Conservation (phyloP, 352 stramenopile species). For the Globisporangium splendens region DNA sequence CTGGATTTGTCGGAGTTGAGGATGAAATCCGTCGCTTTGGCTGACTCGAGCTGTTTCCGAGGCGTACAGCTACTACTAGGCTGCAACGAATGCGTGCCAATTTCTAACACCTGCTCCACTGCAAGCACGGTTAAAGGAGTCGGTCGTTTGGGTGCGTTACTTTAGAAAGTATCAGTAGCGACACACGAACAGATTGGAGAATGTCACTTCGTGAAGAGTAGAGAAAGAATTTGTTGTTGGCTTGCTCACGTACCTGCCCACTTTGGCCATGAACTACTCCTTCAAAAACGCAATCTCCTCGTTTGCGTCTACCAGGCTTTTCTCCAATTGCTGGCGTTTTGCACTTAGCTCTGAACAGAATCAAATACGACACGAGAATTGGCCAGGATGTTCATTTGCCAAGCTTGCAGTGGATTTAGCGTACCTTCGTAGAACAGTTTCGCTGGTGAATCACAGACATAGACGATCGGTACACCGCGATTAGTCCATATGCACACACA, state of each 20-base stretch:
- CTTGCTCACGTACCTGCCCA: slow-evolving; percentile 43
- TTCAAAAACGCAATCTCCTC: slow-evolving; percentile 49
- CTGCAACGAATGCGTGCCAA: slow-evolving; percentile 7
- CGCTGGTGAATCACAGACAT: slow-evolving; percentile 14
- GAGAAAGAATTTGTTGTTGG: background rate
- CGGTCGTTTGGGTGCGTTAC: slow-evolving; percentile 31
- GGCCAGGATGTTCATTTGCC: too few relatives aligned
- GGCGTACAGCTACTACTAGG: slow-evolving; percentile 40
- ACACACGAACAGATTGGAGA: slow-evolving; percentile 1
- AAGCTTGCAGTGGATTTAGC: too few relatives aligned
- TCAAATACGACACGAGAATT: background rate
- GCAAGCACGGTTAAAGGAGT: background rate
- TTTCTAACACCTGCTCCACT: slow-evolving; percentile 1
- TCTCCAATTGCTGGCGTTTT: slow-evolving; percentile 45
- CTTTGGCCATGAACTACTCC: slow-evolving; percentile 39
- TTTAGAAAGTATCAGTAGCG: slow-evolving; percentile 3
- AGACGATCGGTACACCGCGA: background rate
- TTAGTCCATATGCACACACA: slow-evolving; percentile 2
- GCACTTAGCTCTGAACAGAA: slow-evolving; percentile 40
- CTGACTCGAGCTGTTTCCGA: slow-evolving; percentile 44
- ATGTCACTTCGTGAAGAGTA: background rate
- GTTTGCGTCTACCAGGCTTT: slow-evolving; percentile 30
- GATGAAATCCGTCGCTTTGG: slow-evolving; percentile 41
- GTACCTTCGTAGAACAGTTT: slow-evolving; percentile 39
- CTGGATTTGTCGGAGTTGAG: slow-evolving; percentile 29